A percentile compares a stretch with the other conserved stretches of the same genome.
Conservation (phyloP, 495 filamentous ascomycete species). For the Thozetella sp. region DNA sequence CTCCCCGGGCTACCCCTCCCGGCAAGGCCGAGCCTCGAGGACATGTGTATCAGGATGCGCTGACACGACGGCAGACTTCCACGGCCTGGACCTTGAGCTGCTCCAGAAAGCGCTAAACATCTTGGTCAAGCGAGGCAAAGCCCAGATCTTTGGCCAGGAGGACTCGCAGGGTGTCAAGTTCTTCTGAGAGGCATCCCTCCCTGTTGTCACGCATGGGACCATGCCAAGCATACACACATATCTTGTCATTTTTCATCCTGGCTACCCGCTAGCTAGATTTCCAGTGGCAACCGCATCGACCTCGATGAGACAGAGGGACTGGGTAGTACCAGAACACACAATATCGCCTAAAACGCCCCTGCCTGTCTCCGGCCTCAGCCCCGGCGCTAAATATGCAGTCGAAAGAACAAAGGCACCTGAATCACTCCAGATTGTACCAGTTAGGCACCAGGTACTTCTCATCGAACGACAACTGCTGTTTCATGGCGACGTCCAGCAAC, state of each 20-base stretch:
- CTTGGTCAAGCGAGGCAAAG: constrained; percentile 85
- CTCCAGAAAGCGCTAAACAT: constrained; percentile 76
- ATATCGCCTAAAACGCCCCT: background rate
- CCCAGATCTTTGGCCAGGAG: constrained; percentile 88
- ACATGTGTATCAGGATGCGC: background rate
- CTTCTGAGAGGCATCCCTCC: constrained; percentile 56
- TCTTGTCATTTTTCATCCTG: constrained; percentile 3
- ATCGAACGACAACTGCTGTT: constrained; percentile 69
- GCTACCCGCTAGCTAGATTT: constrained; percentile 4
- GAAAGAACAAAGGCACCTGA: constrained; percentile 7
- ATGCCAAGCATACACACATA: constrained; percentile 5
- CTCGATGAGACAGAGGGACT: background rate
- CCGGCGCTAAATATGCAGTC: background rate
- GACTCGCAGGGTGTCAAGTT: constrained; percentile 94
- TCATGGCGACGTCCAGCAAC: constrained; percentile 87
- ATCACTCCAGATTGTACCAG: constrained; percentile 9
- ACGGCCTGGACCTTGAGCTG: constrained; percentile 82
- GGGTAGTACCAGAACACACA: background rate
- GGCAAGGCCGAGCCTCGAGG: constrained; percentile 3
- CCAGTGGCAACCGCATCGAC: background rate
- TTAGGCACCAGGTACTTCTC: constrained; percentile 57
- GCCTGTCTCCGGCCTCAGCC: background rate
- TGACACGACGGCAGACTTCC: constrained; percentile 62
- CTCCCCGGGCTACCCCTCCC: background rate
- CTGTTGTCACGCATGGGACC: background rate